A percentile compares a stretch with the other conserved stretches of the same genome.
Conservation (phyloP, 2,329 filamentous ascomycete species). For the Apiospora koreana region DNA sequence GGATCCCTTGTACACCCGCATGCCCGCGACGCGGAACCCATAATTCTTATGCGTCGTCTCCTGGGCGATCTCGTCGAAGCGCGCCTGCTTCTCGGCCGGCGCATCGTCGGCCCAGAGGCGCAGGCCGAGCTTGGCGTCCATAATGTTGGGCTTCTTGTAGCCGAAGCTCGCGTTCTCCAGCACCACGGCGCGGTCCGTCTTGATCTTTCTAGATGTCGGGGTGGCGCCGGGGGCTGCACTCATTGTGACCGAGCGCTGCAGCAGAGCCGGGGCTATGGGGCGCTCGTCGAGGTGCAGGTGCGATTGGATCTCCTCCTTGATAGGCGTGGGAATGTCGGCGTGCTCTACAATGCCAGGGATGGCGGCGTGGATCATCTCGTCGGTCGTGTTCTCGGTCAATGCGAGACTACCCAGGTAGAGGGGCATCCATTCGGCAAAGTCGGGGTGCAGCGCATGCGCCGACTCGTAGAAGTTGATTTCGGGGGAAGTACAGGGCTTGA, state of each 20-base stretch:
- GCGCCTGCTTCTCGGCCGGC: conserved; percentile 56
- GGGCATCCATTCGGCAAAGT: conserved; percentile 81
- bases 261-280: conserved; percentile 13
- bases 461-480: conserved; percentile 92
- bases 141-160: conserved; percentile 82
- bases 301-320: conserved; percentile 43
- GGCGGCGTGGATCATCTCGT: conserved; percentile 50
- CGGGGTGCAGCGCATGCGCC: conserved; percentile 62
- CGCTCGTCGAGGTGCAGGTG: conserved; percentile 30
- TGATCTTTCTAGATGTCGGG: conserved; percentile 50
- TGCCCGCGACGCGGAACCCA: conserved; percentile 66
- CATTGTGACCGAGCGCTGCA: conserved; percentile 24
- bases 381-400: conserved; percentile 59
- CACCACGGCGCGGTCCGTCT: conserved; percentile 78
- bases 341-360: conserved; percentile 42
- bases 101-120: conserved; percentile 82
- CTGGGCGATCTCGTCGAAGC: conserved; percentile 60
- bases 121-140: conserved; percentile 89
- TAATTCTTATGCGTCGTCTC: conserved; percentile 61
- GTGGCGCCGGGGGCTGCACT: conserved; percentile 21
- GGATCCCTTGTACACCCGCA: conserved; percentile 63
- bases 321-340: conserved; percentile 40
- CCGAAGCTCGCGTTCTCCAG: conserved; percentile 81
- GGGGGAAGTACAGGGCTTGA: conserved; percentile 86
- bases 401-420: conserved; percentile 78